These are phyloP conservation scores for Coccomyxa sp. DNA, from an alignment of 139 green algal genomes.

Conservation along the genomic window DNA sequence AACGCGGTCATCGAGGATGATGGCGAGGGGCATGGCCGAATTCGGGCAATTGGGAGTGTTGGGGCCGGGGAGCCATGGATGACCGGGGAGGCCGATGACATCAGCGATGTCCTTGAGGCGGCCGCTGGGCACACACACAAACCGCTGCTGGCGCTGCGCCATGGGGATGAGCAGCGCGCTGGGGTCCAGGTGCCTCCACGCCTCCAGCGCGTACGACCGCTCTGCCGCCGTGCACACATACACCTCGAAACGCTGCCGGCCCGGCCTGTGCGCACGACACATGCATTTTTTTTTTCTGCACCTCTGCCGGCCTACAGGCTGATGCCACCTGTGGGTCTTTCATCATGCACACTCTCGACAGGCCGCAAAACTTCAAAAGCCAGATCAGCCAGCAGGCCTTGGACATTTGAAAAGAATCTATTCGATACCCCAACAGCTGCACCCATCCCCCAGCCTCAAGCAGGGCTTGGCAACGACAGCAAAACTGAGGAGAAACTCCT, in stretches of 20 bases:
- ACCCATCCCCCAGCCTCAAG: too few species aligned
- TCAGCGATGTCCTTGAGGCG: slow-evolving; percentile 13
- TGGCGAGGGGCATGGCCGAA: slow-evolving; percentile 59
- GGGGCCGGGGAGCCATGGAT: not conserved
- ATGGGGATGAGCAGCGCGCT: slow-evolving; percentile 52
- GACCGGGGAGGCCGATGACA: slow-evolving; percentile 7
- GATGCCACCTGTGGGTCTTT: not conserved
- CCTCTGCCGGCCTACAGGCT: not conserved
- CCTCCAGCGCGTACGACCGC: slow-evolving; percentile 77
- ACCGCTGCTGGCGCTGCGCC: not conserved
- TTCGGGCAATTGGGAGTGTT: not conserved
- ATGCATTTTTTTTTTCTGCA: not conserved
- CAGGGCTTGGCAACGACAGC: too few species aligned
- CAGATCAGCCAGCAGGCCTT: not conserved
- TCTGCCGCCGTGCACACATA: slow-evolving; percentile 85
- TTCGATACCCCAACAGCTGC: too few species aligned
- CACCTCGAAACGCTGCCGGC: slow-evolving; percentile 59
- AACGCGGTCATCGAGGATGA: slow-evolving; percentile 75
- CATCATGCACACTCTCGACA: not conserved
- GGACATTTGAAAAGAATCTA: too few species aligned
- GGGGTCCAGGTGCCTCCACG: slow-evolving; percentile 77
- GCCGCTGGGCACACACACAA: slow-evolving; percentile 16
- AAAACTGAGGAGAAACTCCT: too few species aligned
- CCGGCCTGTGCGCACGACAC: not conserved
- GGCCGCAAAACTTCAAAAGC: too few species aligned